Evolutionary conservation across 352 stramenopile genomes (phyloP).

Genomic region (Pythium aphanidermatum): DNA sequence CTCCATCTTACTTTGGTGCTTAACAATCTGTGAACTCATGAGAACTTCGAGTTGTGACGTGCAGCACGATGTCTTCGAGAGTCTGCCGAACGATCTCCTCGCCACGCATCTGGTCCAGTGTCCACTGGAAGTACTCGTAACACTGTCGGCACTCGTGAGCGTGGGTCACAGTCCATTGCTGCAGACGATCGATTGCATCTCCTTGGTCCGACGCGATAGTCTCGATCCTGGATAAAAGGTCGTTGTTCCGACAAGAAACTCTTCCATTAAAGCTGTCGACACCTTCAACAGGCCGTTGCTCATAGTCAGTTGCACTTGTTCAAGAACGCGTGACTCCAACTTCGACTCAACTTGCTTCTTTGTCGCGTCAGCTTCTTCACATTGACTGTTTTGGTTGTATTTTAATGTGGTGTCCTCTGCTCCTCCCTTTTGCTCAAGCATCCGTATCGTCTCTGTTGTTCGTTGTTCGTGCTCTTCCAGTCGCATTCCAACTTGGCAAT

Average conservation of each 20-base stretch:
- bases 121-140: slow-evolving; percentile 49
- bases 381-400: too few relatives aligned
- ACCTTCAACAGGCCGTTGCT: slow-evolving; percentile 1
- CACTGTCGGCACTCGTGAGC: slow-evolving; percentile 41
- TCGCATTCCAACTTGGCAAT: too few relatives aligned
- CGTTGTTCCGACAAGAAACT: slow-evolving; percentile 12
- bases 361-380: too few relatives aligned
- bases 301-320: too few relatives aligned
- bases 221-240: slow-evolving; percentile 11
- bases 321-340: too few relatives aligned
- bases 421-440: too few relatives aligned
- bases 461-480: too few relatives aligned
- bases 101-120: slow-evolving; percentile 23
- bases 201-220: slow-evolving; percentile 11
- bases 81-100: slow-evolving; percentile 19
- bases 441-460: too few relatives aligned
- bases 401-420: too few relatives aligned
- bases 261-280: slow-evolving; percentile 7
- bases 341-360: too few relatives aligned
- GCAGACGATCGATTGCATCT: slow-evolving; percentile 21
- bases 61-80: slow-evolving; percentile 11
- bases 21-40: too few relatives aligned
- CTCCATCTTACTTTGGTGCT: background rate
- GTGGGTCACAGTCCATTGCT: slow-evolving; percentile 36
- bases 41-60: too few relatives aligned